Evolutionary conservation across 2,329 filamentous ascomycete genomes (phyloP), one percentile per base, ranked within the genome.

Genomic region (Fusarium haematococcum): DNA sequence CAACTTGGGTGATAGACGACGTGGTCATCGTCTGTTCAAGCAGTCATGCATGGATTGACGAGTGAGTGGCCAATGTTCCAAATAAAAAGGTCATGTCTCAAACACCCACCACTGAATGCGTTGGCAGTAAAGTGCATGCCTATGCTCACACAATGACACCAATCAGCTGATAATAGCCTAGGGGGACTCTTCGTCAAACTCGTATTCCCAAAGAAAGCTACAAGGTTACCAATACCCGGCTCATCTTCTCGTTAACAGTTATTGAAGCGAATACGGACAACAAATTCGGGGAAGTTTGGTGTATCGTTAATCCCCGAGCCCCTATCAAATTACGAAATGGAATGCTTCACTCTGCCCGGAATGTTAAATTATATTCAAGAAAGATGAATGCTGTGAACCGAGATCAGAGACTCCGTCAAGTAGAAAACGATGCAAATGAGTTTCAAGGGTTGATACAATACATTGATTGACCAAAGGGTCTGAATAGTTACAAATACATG

Each of bases 351-450:
- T 16, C 7, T 25, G 18, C n/a, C 5, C 25, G 23, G 43, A 27
- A 48, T 25, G 43, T 27, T 5, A 9, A 48, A 18, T 18, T 16
- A 25, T 16, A 14, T 10, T 6, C 2, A 1, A 48, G 5, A 23
- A 25, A 27, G 14, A 48, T 5, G 23, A 48, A 48, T 23, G 14
- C 43, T 6, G 4, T 7, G 14, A 27, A 10, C 8, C 5, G 23
- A 6, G 23, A 48, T 48, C 2, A 48, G 43, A 48, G 7, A 2
- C 3, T 18, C 6, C 2, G 14, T 48, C 23, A 48, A 48, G 43
- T 0, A 10, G 43, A 9, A 25, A 25, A 10, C 9, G 0, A 3
- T 18, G 1, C 1, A 48, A 10, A 27, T 6, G 1, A 18, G 8
- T 18, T 48, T 14, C 14, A 48, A 18, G 13, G 8, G 8, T 4